Conservation (phyloP, 495 filamentous ascomycete genomes). For the Bacidia rubella region DNA sequence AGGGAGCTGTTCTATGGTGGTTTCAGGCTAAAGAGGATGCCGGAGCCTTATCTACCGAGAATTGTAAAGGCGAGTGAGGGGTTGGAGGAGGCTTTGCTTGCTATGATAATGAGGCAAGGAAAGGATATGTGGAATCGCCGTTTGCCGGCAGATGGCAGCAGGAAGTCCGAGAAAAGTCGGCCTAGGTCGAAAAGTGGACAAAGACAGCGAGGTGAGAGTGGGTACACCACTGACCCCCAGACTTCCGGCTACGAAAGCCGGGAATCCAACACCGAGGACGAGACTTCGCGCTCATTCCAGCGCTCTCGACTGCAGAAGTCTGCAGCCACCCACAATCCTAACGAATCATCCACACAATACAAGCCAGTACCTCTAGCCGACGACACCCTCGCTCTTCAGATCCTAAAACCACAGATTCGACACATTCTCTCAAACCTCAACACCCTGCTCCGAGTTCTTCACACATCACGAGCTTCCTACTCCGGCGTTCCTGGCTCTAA, state of each 20-base stretch:
- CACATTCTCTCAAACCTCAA: constrained; percentile 55
- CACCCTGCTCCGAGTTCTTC: constrained; percentile 48
- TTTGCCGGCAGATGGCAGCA: constrained; percentile 17
- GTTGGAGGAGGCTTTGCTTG: constrained; percentile 55
- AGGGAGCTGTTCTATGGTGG: background rate
- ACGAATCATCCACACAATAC: background rate
- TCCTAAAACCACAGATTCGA: constrained; percentile 50
- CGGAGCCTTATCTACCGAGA: background rate
- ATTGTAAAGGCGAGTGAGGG: constrained; percentile 34
- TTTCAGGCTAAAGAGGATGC: background rate
- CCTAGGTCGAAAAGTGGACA: too few species aligned
- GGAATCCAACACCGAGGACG: background rate
- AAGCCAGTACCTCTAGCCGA: constrained; percentile 24
- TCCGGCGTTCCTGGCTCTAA: constrained; percentile 18
- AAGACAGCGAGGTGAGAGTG: too few species aligned
- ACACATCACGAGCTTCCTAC: constrained; percentile 42
- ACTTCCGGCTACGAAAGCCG: too few species aligned
- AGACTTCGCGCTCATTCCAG: too few species aligned
- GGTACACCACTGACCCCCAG: too few species aligned
- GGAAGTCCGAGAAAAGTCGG: too few species aligned
- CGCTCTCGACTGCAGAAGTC: too few species aligned
- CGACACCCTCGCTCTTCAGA: constrained; percentile 45
- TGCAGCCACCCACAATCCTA: too few species aligned
- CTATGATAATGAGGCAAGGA: constrained; percentile 44
- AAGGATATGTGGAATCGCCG: constrained; percentile 44